Percentiles rank a stretch among this genome's conserved stretches.
phyloP scores from a whole-genome alignment of 2,329 filamentous ascomycete species.

The Fusarium coicis region DNA sequence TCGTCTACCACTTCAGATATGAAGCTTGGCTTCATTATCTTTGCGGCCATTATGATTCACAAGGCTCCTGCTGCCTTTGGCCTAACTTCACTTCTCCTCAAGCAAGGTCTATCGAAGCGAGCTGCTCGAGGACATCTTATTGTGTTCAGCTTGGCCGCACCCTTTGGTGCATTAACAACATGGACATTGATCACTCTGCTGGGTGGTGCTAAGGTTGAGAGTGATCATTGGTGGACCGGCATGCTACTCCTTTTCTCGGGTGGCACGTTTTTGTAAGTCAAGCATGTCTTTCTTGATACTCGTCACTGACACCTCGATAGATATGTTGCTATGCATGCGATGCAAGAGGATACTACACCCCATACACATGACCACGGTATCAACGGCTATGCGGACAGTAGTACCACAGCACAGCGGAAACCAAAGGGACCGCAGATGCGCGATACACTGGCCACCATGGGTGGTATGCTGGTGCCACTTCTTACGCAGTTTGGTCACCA shows the following conservation, averaged over 20 bases:
- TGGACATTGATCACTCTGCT: constrained; percentile 82
- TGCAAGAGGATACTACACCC: constrained; percentile 78
- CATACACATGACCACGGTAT: constrained; percentile 60
- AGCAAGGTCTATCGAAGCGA: constrained; percentile 90
- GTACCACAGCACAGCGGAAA: constrained; percentile 58
- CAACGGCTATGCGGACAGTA: constrained; percentile 67
- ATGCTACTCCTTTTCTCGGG: constrained; percentile 94
- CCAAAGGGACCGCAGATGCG: constrained; percentile 69
- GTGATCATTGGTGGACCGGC: constrained; percentile 88
- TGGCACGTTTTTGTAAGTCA: constrained; percentile 88
- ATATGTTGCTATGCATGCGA: constrained; percentile 98
- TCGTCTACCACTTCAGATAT: constrained; percentile 80
- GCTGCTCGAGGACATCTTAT: constrained; percentile 85
- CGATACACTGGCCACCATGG: constrained; percentile 76
- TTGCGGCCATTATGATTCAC: constrained; percentile 96
- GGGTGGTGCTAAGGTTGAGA: constrained; percentile 68
- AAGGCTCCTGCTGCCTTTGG: constrained; percentile 97
- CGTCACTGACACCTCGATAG: constrained; percentile 57
- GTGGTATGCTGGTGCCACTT: constrained; percentile 81
- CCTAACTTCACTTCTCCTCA: constrained; percentile 87
- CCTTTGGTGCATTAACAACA: constrained; percentile 83
- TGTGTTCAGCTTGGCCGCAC: constrained; percentile 91
- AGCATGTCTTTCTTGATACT: neutral
- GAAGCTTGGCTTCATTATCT: constrained; percentile 88
- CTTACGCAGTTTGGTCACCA: constrained; percentile 83